Evolutionary conservation across 2,329 filamentous ascomycete genomes (phyloP).

Genomic region (Elsinoe ampelina): DNA sequence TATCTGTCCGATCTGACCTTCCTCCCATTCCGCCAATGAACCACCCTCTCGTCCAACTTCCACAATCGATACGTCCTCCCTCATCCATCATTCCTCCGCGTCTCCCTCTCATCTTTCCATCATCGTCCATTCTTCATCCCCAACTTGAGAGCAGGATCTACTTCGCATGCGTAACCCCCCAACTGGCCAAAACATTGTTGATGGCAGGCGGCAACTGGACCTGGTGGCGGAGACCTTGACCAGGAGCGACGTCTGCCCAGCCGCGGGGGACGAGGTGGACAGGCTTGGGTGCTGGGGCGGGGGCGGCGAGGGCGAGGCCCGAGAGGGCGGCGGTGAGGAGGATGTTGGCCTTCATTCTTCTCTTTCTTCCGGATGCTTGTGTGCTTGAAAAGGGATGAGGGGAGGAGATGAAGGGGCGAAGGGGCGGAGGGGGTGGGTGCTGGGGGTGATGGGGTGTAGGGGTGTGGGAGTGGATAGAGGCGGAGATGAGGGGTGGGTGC

Average conservation of each 20-base stretch:
- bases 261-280: conserved; percentile 55
- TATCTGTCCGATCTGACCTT: not conserved
- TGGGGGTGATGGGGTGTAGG: not conserved
- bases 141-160: not conserved
- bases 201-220: conserved; percentile 81
- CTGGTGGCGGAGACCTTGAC: conserved; percentile 72
- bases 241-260: conserved; percentile 62
- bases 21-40: not conserved
- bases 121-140: not conserved
- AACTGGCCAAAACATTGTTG: conserved; percentile 64
- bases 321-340: not conserved
- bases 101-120: not conserved
- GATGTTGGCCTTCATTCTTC: conserved; percentile 67
- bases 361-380: not conserved
- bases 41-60: not conserved
- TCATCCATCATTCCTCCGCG: not conserved
- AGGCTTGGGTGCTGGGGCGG: conserved; percentile 21
- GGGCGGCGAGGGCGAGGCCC: conserved; percentile 48
- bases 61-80: not conserved
- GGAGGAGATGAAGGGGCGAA: not conserved
- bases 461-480: not conserved
- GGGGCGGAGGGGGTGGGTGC: too few relatives aligned
- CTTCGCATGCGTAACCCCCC: conserved; percentile 61
- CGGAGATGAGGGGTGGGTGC: not conserved
- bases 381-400: not conserved